A percentile compares a stretch with the other conserved stretches of the same genome.
phyloP scores from a whole-genome alignment of 805 yeast genomes.

The Starmera dryadoides region DNA sequence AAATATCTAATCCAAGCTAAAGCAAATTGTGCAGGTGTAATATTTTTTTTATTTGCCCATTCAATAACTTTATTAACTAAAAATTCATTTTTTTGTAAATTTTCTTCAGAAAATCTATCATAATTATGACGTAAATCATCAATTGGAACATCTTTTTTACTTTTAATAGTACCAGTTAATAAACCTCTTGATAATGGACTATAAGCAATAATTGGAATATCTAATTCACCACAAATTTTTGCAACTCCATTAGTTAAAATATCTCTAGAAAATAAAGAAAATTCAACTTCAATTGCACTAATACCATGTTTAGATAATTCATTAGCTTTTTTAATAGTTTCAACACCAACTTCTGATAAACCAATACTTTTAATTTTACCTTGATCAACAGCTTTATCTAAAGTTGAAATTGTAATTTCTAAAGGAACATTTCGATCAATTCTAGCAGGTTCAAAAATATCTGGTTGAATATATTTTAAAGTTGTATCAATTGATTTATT shows the following conservation, averaged over 20 bases:
- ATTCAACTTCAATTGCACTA: constrained; percentile 70
- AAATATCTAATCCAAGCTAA: constrained; percentile 55
- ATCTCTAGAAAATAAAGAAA: constrained; percentile 63
- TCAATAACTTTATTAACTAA: constrained; percentile 42
- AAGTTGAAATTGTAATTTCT: constrained; percentile 49
- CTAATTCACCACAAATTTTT: constrained; percentile 45
- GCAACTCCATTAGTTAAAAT: constrained; percentile 57
- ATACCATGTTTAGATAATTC: constrained; percentile 43
- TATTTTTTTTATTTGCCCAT: constrained; percentile 37
- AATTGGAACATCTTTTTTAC: constrained; percentile 39
- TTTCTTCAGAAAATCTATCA: constrained; percentile 56
- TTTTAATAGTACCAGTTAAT: constrained; percentile 54
- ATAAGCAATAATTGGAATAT: constrained; percentile 68
- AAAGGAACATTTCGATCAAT: constrained; percentile 49
- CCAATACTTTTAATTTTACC: constrained; percentile 70
- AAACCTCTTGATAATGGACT: constrained; percentile 81
- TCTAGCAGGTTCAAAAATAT: constrained; percentile 69
- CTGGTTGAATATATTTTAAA: constrained; percentile 34
- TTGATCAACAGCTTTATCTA: constrained; percentile 50
- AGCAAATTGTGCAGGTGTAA: constrained; percentile 61
- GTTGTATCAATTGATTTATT: constrained; percentile 38
- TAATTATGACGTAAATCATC: constrained; percentile 46
- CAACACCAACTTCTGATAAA: constrained; percentile 63
- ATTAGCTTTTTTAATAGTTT: constrained; percentile 52
- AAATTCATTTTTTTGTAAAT: constrained; percentile 42